Evolutionary conservation across 75 land plant genomes (phyloP).

Genomic region (Ceratopteris richardii): DNA sequence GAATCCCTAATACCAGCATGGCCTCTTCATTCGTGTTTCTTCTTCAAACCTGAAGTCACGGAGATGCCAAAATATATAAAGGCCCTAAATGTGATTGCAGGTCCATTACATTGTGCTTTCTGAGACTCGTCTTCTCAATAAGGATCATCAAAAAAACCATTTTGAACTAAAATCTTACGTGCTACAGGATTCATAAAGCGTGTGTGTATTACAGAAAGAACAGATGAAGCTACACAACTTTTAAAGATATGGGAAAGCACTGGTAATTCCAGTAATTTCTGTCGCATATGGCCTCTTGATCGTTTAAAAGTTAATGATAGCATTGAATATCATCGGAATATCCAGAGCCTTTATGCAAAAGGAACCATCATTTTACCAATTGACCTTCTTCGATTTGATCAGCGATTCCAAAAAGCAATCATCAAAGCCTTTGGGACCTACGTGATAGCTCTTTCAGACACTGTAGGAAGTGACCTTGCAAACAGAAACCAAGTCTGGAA

Average conservation of each 20-base stretch:
- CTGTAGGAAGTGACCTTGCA: slow-evolving; percentile 15
- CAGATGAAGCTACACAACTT: slow-evolving; percentile 15
- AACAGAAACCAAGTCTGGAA: slow-evolving; percentile 14
- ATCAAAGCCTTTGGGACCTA: slow-evolving; percentile 17
- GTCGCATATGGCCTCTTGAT: slow-evolving; percentile 21
- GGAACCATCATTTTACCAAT: slow-evolving; percentile 17
- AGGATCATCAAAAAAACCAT: neutral
- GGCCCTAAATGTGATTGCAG: slow-evolving; percentile 22
- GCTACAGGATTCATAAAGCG: slow-evolving; percentile 11
- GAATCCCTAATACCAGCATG: slow-evolving; percentile 21
- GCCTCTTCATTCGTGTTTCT: slow-evolving; percentile 27
- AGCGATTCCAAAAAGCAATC: slow-evolving; percentile 17
- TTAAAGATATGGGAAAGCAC: slow-evolving; percentile 14
- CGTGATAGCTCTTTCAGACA: slow-evolving; percentile 17
- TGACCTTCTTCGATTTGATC: slow-evolving; percentile 13
- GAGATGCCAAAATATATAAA: slow-evolving; percentile 8
- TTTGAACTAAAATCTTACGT: neutral
- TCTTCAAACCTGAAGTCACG: slow-evolving; percentile 9
- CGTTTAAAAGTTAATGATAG: slow-evolving; percentile 13
- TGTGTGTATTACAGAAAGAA: slow-evolving; percentile 17
- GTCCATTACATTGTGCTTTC: neutral
- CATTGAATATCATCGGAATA: slow-evolving; percentile 2
- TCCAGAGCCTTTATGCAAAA: slow-evolving; percentile 3
- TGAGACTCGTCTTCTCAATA: neutral
- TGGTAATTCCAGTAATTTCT: slow-evolving; percentile 9